A percentile compares a stretch with the other conserved stretches of the same genome.
phyloP scores from a whole-genome alignment of 2,329 filamentous ascomycete genomes.

The Trichoderma sp. region DNA sequence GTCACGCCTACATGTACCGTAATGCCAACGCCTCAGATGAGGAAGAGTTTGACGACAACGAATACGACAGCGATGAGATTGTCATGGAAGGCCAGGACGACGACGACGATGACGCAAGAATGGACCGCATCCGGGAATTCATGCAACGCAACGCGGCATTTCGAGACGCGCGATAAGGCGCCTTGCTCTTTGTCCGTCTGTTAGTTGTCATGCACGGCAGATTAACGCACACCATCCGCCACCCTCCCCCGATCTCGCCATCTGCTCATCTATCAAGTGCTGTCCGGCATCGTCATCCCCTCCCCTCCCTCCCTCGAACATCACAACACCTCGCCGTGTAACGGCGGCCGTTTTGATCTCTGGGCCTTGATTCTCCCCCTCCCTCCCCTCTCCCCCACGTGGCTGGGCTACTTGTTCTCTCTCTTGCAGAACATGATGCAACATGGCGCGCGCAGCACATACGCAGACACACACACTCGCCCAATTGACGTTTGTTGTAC shows the following conservation, averaged over 20 bases:
- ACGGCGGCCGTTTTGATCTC: neutral
- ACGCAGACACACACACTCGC: neutral
- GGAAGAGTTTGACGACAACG: conserved; percentile 53
- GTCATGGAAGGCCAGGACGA: conserved; percentile 40
- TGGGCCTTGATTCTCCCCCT: neutral
- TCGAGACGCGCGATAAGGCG: neutral
- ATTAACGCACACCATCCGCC: neutral
- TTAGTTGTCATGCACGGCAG: neutral
- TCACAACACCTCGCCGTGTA: neutral
- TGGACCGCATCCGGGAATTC: conserved; percentile 42
- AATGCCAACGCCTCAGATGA: conserved; percentile 56
- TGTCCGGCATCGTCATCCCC: neutral
- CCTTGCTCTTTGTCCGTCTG: neutral
- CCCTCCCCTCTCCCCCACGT: neutral
- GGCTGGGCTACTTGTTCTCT: neutral
- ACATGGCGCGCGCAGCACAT: neutral
- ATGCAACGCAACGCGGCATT: conserved; percentile 37
- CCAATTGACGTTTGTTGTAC: neutral
- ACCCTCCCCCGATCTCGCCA: neutral
- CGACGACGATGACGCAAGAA: conserved; percentile 39
- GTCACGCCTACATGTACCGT: conserved; percentile 57
- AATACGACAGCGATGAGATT: conserved; percentile 41
- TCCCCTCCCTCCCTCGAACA: neutral
- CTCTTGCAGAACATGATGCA: neutral
- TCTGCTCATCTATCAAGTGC: neutral